These are phyloP conservation scores for Ganoderma leucocontextum DNA, from an alignment of 1,284 basidiomycete genomes.

Conservation along the genomic window DNA sequence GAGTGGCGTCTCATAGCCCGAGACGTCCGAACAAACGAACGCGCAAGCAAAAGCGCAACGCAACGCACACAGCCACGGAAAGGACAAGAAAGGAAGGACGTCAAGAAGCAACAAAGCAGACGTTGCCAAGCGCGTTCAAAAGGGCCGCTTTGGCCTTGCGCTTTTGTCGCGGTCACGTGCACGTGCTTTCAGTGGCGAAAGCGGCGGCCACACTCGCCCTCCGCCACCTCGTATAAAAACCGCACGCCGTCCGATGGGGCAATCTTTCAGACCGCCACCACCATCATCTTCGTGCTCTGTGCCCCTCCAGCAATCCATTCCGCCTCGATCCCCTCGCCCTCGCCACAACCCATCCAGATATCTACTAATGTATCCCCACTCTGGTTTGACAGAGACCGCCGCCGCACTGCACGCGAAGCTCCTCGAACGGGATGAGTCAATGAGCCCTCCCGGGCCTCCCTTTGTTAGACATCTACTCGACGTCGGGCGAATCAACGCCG, in stretches of 20 bases:
- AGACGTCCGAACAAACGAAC: neutral
- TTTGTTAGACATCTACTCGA: neutral
- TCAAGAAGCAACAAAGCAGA: neutral
- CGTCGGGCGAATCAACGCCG: neutral
- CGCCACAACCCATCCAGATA: neutral
- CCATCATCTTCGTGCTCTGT: neutral
- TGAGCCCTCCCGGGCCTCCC: neutral
- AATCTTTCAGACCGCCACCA: neutral
- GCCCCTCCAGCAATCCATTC: neutral
- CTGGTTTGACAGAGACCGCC: neutral
- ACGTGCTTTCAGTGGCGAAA: neutral
- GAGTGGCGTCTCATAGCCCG: neutral
- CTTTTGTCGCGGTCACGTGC: conserved; percentile 5
- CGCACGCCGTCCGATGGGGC: neutral
- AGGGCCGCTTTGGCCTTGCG: neutral
- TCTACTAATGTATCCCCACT: neutral
- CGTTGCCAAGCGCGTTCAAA: neutral
- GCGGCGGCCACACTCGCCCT: neutral
- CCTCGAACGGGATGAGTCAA: neutral
- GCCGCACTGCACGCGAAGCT: conserved; percentile 4
- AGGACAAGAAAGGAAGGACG: neutral
- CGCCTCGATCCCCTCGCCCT: neutral
- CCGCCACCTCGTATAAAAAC: conserved; percentile 1
- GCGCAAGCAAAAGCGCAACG: neutral
- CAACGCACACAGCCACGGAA: neutral